These are phyloP conservation scores for Abelmoschus esculentus DNA, from an alignment of 345 rosid genomes.

Conservation along the genomic window DNA sequence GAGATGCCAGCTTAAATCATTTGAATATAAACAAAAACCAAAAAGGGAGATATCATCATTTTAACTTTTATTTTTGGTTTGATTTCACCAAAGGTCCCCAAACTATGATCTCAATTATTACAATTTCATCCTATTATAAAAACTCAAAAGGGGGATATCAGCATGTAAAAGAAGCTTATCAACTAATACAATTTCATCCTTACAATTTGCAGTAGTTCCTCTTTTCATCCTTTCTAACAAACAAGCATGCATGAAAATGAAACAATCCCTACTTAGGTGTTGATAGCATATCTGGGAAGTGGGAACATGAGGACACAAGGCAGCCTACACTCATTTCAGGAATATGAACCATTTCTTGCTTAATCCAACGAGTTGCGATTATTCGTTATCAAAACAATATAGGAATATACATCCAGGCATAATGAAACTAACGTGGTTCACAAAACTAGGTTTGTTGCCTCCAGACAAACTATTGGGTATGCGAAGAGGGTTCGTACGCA, in stretches of 20 bases:
- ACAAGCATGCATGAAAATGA: not conserved
- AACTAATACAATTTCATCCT: not conserved
- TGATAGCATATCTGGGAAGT: not conserved
- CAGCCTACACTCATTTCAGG: not conserved
- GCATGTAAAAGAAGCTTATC: not conserved
- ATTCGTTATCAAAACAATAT: not conserved
- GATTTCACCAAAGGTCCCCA: too few relatives aligned
- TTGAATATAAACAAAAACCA: too few relatives aligned
- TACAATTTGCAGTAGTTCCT: not conserved
- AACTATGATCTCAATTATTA: too few relatives aligned
- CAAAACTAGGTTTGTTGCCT: not conserved
- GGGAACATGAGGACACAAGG: not conserved
- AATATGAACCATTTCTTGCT: not conserved
- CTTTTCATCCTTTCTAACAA: not conserved
- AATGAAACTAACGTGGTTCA: too few relatives aligned
- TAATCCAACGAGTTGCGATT: not conserved
- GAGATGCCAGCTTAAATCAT: conserved; percentile 38
- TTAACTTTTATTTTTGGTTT: too few relatives aligned
- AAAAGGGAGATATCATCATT: too few relatives aligned
- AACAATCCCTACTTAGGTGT: not conserved
- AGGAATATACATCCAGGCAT: not conserved
- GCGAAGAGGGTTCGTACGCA: conserved; percentile 28
- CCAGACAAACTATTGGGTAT: conserved; percentile 15
- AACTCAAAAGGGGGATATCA: too few relatives aligned
- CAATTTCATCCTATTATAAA: too few relatives aligned